These are phyloP conservation scores for Crataegus laevigata DNA, from an alignment of 306 rosid species.

Conservation along the genomic window DNA sequence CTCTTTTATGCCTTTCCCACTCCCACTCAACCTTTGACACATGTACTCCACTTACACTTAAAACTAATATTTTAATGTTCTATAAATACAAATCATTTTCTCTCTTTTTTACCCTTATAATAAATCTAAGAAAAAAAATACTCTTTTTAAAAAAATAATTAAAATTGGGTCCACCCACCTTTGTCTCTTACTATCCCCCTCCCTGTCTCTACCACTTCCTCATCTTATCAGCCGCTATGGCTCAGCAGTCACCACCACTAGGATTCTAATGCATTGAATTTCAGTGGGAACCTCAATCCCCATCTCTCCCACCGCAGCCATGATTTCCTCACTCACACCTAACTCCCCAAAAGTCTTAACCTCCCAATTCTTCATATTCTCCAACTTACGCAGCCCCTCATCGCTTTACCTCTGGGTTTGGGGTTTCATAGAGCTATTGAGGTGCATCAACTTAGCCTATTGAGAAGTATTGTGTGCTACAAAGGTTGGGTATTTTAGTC, in stretches of 20 bases:
- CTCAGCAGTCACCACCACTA: conserved; percentile 35
- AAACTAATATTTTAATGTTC: too few species aligned
- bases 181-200: neutral
- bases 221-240: too few species aligned
- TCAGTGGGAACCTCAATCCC: conserved; percentile 78
- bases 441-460: conserved; percentile 63
- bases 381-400: conserved; percentile 18
- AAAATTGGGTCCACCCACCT: too few species aligned
- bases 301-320: conserved; percentile 77
- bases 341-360: conserved; percentile 55
- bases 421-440: conserved; percentile 32
- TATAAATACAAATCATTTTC: too few species aligned
- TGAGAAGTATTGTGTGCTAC: conserved; percentile 66
- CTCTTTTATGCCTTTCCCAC: too few species aligned
- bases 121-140: too few species aligned
- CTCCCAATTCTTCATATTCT: conserved; percentile 26
- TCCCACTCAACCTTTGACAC: too few species aligned
- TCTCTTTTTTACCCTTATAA: too few species aligned
- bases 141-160: too few species aligned
- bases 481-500: conserved; percentile 30
- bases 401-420: conserved; percentile 15
- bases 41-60: too few species aligned
- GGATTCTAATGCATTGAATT: conserved; percentile 83
- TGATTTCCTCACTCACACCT: conserved; percentile 66
- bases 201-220: too few species aligned